A percentile compares a stretch with the other conserved stretches of the same genome.
phyloP scores from a whole-genome alignment of 2,329 filamentous ascomycete genomes.

The Botrytis tulipae region DNA sequence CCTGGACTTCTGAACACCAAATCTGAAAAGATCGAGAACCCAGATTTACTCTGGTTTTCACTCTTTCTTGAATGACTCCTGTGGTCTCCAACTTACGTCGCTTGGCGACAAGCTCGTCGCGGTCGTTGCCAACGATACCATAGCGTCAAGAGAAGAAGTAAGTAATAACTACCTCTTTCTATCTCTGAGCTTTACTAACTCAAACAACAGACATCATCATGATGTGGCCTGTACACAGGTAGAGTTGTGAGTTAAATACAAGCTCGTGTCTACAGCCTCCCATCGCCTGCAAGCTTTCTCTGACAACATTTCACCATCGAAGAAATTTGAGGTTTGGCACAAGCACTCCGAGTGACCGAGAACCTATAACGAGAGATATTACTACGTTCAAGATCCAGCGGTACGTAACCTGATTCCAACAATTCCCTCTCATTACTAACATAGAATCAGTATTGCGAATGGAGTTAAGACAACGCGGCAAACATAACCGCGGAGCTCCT shows the following conservation, averaged over 20 bases:
- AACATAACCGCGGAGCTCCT: background rate
- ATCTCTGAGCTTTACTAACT: background rate
- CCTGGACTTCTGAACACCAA: background rate
- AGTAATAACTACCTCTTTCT: background rate
- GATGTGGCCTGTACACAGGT: background rate
- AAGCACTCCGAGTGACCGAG: background rate
- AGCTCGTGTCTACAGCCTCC: background rate
- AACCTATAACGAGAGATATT: background rate
- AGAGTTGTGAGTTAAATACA: background rate
- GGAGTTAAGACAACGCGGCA: background rate
- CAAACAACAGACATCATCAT: background rate
- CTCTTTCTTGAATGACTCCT: background rate
- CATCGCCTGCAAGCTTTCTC: background rate
- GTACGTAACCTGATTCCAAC: background rate
- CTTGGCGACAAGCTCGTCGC: background rate
- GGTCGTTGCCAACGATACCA: background rate
- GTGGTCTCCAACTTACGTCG: background rate
- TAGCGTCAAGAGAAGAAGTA: background rate
- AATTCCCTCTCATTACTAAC: background rate
- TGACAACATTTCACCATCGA: background rate
- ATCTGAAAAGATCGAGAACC: background rate
- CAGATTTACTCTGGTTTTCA: background rate
- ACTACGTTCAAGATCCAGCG: background rate
- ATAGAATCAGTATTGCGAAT: background rate
- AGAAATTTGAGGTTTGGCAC: background rate